Conservation (phyloP, 306 rosid genomes). For the Mimosa pudica region DNA sequence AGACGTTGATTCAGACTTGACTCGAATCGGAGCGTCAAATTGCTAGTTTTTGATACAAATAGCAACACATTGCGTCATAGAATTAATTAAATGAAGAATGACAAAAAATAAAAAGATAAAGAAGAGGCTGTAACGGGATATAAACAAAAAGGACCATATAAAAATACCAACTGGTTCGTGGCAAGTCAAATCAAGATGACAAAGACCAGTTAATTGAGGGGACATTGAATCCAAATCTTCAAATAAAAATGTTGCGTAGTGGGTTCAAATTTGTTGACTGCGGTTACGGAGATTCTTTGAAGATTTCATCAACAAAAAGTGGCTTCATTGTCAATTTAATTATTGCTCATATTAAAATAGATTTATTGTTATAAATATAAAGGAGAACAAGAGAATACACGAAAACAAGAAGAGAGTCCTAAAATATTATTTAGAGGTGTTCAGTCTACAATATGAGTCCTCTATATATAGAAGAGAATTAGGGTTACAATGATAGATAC, state of each 20-base stretch:
- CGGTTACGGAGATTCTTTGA: background rate
- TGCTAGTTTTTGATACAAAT: background rate
- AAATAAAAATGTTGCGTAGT: slow-evolving; percentile 15
- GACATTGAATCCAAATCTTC: slow-evolving; percentile 6
- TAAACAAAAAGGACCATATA: background rate
- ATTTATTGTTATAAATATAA: background rate
- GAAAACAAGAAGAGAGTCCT: too few species aligned
- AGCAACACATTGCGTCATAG: slow-evolving; percentile 16
- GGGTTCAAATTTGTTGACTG: slow-evolving; percentile 33
- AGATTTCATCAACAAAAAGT: background rate
- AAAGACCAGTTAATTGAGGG: background rate
- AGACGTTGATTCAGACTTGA: background rate
- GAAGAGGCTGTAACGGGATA: background rate
- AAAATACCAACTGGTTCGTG: background rate
- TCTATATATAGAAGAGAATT: too few species aligned
- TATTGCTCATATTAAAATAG: background rate
- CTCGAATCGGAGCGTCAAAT: background rate
- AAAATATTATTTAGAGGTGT: too few species aligned
- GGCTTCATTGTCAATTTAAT: background rate
- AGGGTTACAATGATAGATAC: too few species aligned
- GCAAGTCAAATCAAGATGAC: slow-evolving; percentile 17
- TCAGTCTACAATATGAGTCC: too few species aligned
- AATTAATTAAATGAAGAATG: slow-evolving; percentile 15
- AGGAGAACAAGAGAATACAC: too few species aligned
- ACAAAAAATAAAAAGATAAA: background rate